Evolutionary conservation across 1,139 yeast genomes (phyloP).

Genomic region (Yamadazyma diddensiae): DNA sequence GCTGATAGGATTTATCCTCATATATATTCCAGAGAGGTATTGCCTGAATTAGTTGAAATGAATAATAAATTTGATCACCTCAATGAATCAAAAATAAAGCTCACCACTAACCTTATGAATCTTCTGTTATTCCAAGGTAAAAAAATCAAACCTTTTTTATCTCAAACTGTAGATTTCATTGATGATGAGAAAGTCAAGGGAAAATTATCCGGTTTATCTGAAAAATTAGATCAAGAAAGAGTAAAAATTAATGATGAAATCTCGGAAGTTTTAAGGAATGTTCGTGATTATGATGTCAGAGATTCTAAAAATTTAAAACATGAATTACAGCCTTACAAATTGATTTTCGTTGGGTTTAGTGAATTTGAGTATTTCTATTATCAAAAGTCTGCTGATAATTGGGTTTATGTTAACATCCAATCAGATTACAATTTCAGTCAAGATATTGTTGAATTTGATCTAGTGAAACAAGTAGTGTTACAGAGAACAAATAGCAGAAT

Average conservation of each 20-base stretch:
- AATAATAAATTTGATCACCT: slow-evolving; percentile 5
- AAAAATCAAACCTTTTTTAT: slow-evolving; percentile 11
- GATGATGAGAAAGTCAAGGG: slow-evolving; percentile 16
- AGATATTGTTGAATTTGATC: slow-evolving; percentile 9
- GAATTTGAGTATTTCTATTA: slow-evolving; percentile 29
- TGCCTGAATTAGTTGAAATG: slow-evolving; percentile 6
- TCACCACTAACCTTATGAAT: slow-evolving; percentile 23
- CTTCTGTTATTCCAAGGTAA: slow-evolving; percentile 18
- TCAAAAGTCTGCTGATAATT: slow-evolving; percentile 13
- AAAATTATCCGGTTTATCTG: slow-evolving; percentile 17
- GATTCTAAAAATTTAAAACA: slow-evolving; percentile 14
- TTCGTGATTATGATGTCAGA: slow-evolving; percentile 10
- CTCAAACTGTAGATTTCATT: slow-evolving; percentile 9
- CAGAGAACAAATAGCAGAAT: slow-evolving; percentile 4
- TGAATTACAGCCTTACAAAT: slow-evolving; percentile 17
- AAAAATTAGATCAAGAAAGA: slow-evolving; percentile 18
- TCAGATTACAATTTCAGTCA: slow-evolving; percentile 9
- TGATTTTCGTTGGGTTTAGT: slow-evolving; percentile 29
- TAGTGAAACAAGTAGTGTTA: slow-evolving; percentile 4
- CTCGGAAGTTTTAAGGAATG: slow-evolving; percentile 11
- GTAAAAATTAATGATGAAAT: slow-evolving; percentile 21
- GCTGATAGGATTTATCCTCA: slow-evolving; percentile 13
- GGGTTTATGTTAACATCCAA: slow-evolving; percentile 17
- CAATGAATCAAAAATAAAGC: slow-evolving; percentile 14
- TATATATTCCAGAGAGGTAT: slow-evolving; percentile 7